Percentiles rank a stretch among this genome's conserved stretches.
Evolutionary conservation across 441 rosid genomes (phyloP).

Genomic region (Mallotus japonicus): DNA sequence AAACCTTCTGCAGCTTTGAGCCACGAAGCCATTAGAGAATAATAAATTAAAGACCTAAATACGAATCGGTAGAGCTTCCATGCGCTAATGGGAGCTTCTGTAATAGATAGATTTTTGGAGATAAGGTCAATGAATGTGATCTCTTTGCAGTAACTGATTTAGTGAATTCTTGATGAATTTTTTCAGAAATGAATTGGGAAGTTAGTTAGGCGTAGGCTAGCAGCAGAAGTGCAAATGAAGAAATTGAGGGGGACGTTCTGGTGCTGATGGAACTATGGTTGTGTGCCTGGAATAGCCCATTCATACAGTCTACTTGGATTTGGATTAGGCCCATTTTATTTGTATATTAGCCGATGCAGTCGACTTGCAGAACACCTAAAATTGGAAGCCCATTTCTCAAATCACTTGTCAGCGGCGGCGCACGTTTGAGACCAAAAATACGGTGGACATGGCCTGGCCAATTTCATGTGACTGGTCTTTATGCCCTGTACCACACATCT

Average conservation of each 20-base stretch:
- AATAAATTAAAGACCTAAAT: conserved; percentile 35
- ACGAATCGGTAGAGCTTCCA: conserved; percentile 41
- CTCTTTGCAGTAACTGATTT: not conserved
- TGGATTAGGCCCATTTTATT: not conserved
- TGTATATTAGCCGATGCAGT: not conserved
- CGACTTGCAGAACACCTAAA: too few species aligned
- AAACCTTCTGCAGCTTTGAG: conserved; percentile 98
- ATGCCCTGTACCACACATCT: too few species aligned
- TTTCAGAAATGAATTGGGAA: not conserved
- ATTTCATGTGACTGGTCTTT: too few species aligned
- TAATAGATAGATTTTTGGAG: not conserved
- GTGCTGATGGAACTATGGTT: not conserved
- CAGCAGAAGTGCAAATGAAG: conserved; percentile 17
- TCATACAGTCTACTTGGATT: too few species aligned
- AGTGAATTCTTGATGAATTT: not conserved
- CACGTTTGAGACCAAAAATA: too few species aligned
- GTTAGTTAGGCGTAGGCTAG: not conserved
- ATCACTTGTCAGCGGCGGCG: too few species aligned
- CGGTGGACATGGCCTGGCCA: too few species aligned
- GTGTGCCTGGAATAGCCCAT: not conserved
- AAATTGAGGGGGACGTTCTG: conserved; percentile 6
- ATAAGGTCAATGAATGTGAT: not conserved
- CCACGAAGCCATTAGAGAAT: conserved; percentile 82
- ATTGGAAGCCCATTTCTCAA: too few species aligned
- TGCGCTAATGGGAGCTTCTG: conserved; percentile 25